A percentile compares a stretch with the other conserved stretches of the same genome.
phyloP scores from a whole-genome alignment of 495 filamentous ascomycete genomes.

The Neurospora sp. region DNA sequence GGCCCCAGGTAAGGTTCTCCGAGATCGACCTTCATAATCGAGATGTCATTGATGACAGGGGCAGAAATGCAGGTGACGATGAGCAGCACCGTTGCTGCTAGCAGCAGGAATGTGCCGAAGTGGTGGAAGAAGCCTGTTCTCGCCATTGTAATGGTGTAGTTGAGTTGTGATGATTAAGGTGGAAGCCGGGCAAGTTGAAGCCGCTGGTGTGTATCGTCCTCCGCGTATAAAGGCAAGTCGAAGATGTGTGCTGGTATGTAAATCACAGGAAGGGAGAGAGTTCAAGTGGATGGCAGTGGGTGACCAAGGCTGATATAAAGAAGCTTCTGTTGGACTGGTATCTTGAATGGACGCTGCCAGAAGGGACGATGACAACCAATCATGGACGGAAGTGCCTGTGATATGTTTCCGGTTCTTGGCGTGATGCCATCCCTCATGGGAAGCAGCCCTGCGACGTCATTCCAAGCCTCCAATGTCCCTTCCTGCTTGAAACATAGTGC shows the following conservation, averaged over 20 bases:
- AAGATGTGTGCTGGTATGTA: not conserved
- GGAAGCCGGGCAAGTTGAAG: not conserved
- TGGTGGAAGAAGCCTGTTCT: conserved; percentile 45
- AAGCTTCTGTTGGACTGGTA: not conserved
- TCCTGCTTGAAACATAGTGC: not conserved
- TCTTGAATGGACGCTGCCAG: not conserved
- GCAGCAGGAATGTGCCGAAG: conserved; percentile 49
- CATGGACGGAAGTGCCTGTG: not conserved
- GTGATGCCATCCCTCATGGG: not conserved
- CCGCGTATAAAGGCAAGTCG: not conserved
- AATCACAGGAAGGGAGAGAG: not conserved
- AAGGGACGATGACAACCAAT: not conserved
- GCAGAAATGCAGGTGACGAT: conserved; percentile 50
- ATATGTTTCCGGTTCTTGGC: not conserved
- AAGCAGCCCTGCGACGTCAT: not conserved
- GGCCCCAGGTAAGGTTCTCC: conserved; percentile 8
- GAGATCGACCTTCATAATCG: conserved; percentile 41
- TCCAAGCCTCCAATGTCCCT: not conserved
- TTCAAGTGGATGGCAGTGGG: not conserved
- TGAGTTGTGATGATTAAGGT: not conserved
- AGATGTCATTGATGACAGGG: conserved; percentile 43
- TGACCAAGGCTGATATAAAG: not conserved
- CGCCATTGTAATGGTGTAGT: conserved; percentile 23
- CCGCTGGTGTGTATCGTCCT: not conserved
- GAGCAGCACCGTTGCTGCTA: conserved; percentile 43